Evolutionary conservation across 2,329 filamentous ascomycete genomes (phyloP), one percentile per base, ranked within the genome.

Genomic region (Beauveria asiatica): DNA sequence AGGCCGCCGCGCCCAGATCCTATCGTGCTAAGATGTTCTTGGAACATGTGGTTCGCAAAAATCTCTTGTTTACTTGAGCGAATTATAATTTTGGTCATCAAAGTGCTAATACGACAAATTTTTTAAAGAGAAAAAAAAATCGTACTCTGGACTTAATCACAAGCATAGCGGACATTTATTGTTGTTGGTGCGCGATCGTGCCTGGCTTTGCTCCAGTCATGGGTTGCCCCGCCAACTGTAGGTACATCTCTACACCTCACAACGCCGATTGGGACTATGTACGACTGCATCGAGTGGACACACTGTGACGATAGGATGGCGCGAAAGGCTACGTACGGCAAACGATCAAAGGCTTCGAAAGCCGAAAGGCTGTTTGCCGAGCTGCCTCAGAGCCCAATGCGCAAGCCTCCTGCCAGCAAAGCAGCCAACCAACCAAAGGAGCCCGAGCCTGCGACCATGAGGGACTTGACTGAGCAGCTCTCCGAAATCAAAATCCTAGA

Each of bases 311-410:
- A 44, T 41, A 74, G 66, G 27, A 83, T 83, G 81, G 70, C 77
- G 41, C 75, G 76, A 60, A 73, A 73, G 54, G 70, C 72, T 3
- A 80, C 75, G 61, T 84, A 83, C 70, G 82, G 81, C 61, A 82
- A 79, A 62, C 72, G 73, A 49, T 72, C 74, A 33, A 80, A 74
- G 61, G 76, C 77, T 49, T 72, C 77, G 27, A 80, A 74, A 62
- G 73, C 76, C 19, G 75, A 80, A 46, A 74, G 78, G 23, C 70
- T 81, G 49, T 82, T 83, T 63, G 76, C 76, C 21, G 78, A 82
- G 64, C 69, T 83, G 9, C 79, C 80, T 0, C 76, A 76, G 61
- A 82, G 77, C 49, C 81, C 81, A 3, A 62, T 76, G 55, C 76
- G 78, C 52, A 69, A 64, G 49, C 65, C 66, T 44, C 55, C 61